Percentiles rank a stretch among this genome's conserved stretches.
phyloP scores from a whole-genome alignment of 129 eudicot species.

The Pseudognaphalium luteoalbum region DNA sequence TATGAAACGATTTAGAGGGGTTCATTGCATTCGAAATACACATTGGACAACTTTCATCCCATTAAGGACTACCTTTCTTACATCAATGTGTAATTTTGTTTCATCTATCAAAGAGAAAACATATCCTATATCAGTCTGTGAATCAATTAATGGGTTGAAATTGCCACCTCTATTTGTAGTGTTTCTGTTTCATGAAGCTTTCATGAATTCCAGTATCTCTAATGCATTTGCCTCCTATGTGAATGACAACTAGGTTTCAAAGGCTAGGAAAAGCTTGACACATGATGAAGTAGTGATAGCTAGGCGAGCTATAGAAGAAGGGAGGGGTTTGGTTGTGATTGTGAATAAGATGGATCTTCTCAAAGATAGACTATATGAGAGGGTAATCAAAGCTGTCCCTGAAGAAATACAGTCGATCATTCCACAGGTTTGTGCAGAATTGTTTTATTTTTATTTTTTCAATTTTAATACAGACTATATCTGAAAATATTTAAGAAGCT shows the following conservation, averaged over 20 bases:
- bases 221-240: conserved; percentile 6
- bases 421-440: conserved; percentile 67
- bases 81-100: background rate
- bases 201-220: background rate
- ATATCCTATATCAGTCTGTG: background rate
- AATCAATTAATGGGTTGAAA: too few relatives aligned
- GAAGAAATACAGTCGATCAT: conserved; percentile 86
- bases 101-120: background rate
- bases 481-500: background rate
- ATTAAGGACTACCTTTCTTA: background rate
- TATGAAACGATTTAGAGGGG: too few relatives aligned
- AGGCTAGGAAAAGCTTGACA: conserved; percentile 75
- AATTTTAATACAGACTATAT: background rate
- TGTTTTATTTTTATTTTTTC: background rate
- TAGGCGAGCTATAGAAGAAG: conserved; percentile 93
- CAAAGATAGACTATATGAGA: conserved; percentile 54
- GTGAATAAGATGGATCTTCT: conserved; percentile 98
- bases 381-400: conserved; percentile 73
- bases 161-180: too few relatives aligned
- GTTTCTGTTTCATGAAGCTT: too few relatives aligned
- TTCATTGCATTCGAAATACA: background rate
- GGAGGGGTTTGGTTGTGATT: conserved; percentile 86
- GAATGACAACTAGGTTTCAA: conserved; percentile 57
- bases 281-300: conserved; percentile 96
- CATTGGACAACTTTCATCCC: background rate